Evolutionary conservation across 768 basidiomycete species (phyloP).

Genomic region (Lyophyllum atratum): DNA sequence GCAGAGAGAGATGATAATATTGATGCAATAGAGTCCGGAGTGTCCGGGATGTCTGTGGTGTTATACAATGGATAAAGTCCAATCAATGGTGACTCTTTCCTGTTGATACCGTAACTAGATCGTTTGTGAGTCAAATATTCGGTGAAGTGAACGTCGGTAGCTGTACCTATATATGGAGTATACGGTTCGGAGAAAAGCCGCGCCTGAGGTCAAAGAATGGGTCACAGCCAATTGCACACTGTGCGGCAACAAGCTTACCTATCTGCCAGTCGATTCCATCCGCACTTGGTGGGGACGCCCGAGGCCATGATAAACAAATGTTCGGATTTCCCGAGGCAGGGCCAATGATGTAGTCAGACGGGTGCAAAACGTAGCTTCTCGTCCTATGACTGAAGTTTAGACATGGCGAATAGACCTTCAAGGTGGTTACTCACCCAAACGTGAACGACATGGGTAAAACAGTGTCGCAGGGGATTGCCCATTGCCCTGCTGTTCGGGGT

Average conservation of each 20-base stretch:
- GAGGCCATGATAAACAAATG: constrained; percentile 77
- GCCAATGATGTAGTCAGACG: constrained; percentile 79
- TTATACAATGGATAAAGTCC: constrained; percentile 70
- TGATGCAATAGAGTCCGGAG: constrained; percentile 44
- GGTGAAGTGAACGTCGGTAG: background rate
- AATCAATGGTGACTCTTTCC: constrained; percentile 73
- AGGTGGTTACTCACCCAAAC: constrained; percentile 54
- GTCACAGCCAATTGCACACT: background rate
- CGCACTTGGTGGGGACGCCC: constrained; percentile 60
- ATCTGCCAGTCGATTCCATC: constrained; percentile 87
- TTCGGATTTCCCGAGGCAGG: constrained; percentile 63
- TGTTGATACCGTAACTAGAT: constrained; percentile 72
- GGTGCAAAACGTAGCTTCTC: constrained; percentile 61
- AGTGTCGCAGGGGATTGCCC: constrained; percentile 75
- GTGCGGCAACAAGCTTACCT: constrained; percentile 40
- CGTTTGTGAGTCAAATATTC: background rate
- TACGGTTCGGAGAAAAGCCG: constrained; percentile 71
- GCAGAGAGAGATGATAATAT: constrained; percentile 64
- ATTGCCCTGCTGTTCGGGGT: constrained; percentile 54
- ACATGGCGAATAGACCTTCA: constrained; percentile 1
- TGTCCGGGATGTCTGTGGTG: constrained; percentile 40
- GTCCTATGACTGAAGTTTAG: constrained; percentile 29
- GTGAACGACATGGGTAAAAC: constrained; percentile 59
- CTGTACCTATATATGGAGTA: constrained; percentile 77
- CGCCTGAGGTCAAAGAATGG: constrained; percentile 37